A percentile compares a stretch with the other conserved stretches of the same genome.
Conservation (phyloP, 805 yeast genomes). For the Lipomyces starkeyi region DNA sequence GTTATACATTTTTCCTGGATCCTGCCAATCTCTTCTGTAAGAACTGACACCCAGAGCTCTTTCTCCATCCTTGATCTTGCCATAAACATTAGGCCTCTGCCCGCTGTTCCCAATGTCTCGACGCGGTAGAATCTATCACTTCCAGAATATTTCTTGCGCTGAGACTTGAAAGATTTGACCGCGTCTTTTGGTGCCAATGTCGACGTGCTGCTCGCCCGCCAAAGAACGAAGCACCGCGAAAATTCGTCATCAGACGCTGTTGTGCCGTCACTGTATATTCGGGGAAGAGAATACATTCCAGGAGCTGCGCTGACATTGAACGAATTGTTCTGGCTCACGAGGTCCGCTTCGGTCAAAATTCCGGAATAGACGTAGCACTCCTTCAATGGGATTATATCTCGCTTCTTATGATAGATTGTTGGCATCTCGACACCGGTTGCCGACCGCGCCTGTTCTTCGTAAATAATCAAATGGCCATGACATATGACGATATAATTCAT, state of each 20-base stretch:
- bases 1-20: constrained; percentile 29
- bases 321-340: constrained; percentile 48
- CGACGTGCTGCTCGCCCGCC: constrained; percentile 52
- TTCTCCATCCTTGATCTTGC: constrained; percentile 82
- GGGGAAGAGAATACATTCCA: constrained; percentile 59
- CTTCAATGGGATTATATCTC: constrained; percentile 64
- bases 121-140: constrained; percentile 46
- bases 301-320: constrained; percentile 28
- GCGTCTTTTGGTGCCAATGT: constrained; percentile 14
- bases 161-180: constrained; percentile 17
- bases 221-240: constrained; percentile 78
- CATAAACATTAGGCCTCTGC: constrained; percentile 73
- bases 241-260: constrained; percentile 76
- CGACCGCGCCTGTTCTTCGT: constrained; percentile 56
- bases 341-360: constrained; percentile 59
- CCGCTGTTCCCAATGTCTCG: constrained; percentile 66
- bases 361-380: constrained; percentile 82
- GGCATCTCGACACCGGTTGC: constrained; percentile 54
- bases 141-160: constrained; percentile 16
- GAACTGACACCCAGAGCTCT: constrained; percentile 74
- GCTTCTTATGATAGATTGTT: constrained; percentile 58
- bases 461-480: constrained; percentile 72
- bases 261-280: constrained; percentile 85
- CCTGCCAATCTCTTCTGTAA: constrained; percentile 45
- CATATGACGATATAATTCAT: constrained; percentile 67